Evolutionary conservation across 352 stramenopile genomes (phyloP), one percentile per base, ranked within the genome.

Genomic region (Pythium angustatum): DNA sequence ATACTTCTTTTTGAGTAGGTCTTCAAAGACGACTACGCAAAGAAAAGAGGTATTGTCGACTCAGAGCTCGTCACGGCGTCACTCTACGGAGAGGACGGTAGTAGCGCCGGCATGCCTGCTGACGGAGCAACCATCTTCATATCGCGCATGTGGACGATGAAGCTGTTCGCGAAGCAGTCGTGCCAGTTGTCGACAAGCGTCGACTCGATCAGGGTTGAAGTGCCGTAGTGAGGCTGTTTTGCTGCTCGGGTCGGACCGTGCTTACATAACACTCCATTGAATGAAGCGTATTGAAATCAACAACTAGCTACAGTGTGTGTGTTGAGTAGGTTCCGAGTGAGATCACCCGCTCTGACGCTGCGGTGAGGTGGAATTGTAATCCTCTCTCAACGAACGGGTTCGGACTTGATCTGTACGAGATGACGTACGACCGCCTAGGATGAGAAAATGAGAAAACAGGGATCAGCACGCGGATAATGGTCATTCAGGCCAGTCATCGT

Each of bases 171-270:
- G 3, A 48, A 55, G 5, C 22, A 55, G 1, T n/a, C 27, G 2
- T 63, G 57, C 31, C 57, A 64, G 34, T 14, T 64, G 3, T 36
- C 43, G 2, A 64, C 57, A 1, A 64, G 24, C 15, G 22, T 57
- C 6, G 45, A 56, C 3, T 19, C 5, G 3, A 30, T 64, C 22
- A 47, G 26, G 19, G 40, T 27, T 8, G 40, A 27, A n/a, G n/a
- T n/a, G 40, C 5, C 19, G 40, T 47, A 26, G n/a, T 3, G 11
- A 47, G 14, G 40, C 19, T 26, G 17, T n/a, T 5, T 26, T n/a
- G 15, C 7, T 14, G 33, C 10, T 30, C 30, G 14, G 19, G 33
- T 38, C 33, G 33, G 8, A 38, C 8, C n/a, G n/a, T n/a, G 33
- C 7, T 7, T 38, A 38, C 33, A 38, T 38, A 38, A 38, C 14